Base-by-base conservation (phyloP, 768 basidiomycete genomes). In the Termitomyces sp. region DNA sequence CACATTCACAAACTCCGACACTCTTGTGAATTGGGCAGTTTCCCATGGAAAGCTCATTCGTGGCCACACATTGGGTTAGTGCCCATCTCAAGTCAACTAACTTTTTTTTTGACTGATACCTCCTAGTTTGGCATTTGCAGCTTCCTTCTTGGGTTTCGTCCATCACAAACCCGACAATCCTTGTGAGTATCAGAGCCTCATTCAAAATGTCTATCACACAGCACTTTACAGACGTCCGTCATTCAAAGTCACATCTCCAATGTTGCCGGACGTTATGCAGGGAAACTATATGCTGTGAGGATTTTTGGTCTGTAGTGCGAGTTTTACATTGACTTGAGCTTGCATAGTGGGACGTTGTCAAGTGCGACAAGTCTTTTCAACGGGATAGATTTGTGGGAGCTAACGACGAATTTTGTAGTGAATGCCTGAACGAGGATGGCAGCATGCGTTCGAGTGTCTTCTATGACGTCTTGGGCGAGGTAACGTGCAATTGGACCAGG, bases 401-500 rank as follows among this genome's bases (percentile, higher is more conserved):
- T 41, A n/a, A 54, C 8, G n/a, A 54, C 14, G n/a, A 14, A 30
- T 18, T 28, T 30, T 0, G 8, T 7, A 41, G 38, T n/a, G 52
- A 54, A 41, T 54, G 52, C 40, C 52, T 54, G 38, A 54, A 54
- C 5, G 81, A 82, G 59, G 76, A 81, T 63, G 80, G 81, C 47
- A 73, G 72, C 53, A 64, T 81, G 54, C 74, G 78, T 32, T 74
- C 72, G 38, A 77, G 76, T 59, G 77, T 82, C 44, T 82, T 80
- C 71, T 78, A 66, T 54, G 77, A 78, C 57, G 77, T 81, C 41
- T 70, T 83, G n/a, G 80, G 81, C 58, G 74, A 76, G 61, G 73
- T 75, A 57, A 33, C 14, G 38, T 1, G 16, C 50, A 32, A 43
- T 58, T 20, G 3, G 1, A n/a, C 18, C 20, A 12, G 10, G n/a